Percentiles rank a stretch among this genome's conserved stretches.
Evolutionary conservation across 768 basidiomycete genomes (phyloP).

Genomic region (Daedaleopsis sinensis): DNA sequence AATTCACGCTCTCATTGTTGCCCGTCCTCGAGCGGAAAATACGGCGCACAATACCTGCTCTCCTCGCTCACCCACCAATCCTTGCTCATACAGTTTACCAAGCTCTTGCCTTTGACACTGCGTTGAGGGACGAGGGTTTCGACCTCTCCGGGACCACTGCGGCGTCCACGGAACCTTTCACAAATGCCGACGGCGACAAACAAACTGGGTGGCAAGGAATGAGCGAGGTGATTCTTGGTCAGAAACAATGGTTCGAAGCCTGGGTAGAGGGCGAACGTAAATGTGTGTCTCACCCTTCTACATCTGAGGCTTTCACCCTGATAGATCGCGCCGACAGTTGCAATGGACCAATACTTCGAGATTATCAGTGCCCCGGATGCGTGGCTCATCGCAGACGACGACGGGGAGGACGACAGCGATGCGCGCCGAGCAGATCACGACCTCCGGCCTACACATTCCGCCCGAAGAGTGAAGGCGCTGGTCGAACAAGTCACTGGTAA

Average conservation of each 20-base stretch:
- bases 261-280: conserved; percentile 91
- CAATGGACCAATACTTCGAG: conserved; percentile 83
- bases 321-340: conserved; percentile 52
- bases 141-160: conserved; percentile 55
- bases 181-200: conserved; percentile 22
- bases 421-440: conserved; percentile 40
- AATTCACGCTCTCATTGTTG: conserved; percentile 80
- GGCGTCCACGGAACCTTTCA: conserved; percentile 27
- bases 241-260: conserved; percentile 85
- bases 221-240: conserved; percentile 79
- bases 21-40: conserved; percentile 80
- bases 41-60: conserved; percentile 66
- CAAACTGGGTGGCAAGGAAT: conserved; percentile 68
- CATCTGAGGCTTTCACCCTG: background rate
- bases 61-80: conserved; percentile 79
- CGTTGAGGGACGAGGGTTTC: conserved; percentile 76
- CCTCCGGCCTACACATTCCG: conserved; percentile 77
- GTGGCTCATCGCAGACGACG: conserved; percentile 80
- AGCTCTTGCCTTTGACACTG: conserved; percentile 83
- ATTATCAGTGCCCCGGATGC: conserved; percentile 83
- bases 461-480: conserved; percentile 80
- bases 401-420: conserved; percentile 45
- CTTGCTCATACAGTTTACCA: conserved; percentile 97
- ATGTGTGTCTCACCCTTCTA: conserved; percentile 54
- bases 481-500: conserved; percentile 91